Conservation (phyloP, 2,329 filamentous ascomycete genomes). For the Bipolaris gigantea region DNA sequence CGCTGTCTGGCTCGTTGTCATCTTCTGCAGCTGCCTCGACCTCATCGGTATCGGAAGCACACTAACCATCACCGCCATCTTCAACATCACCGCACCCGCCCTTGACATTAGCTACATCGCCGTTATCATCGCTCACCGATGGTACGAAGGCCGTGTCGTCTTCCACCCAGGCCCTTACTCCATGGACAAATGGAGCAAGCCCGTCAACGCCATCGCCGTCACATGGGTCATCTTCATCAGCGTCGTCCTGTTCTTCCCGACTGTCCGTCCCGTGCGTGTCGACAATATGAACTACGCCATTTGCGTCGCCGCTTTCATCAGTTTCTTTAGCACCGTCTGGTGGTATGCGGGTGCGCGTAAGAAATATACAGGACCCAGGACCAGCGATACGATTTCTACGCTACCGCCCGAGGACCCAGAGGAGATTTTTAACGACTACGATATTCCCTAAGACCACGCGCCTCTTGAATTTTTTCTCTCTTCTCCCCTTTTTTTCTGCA, state of each 20-base stretch:
- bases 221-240: constrained; percentile 66
- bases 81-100: constrained; percentile 52
- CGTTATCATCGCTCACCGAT: constrained; percentile 61
- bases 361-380: constrained; percentile 62
- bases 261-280: constrained; percentile 47
- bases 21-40: constrained; percentile 57
- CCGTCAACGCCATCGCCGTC: constrained; percentile 60
- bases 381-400: constrained; percentile 54
- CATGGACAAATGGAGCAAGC: constrained; percentile 58
- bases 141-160: constrained; percentile 56
- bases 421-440: constrained; percentile 42
- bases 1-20: constrained; percentile 65
- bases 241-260: constrained; percentile 59
- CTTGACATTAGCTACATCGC: constrained; percentile 60
- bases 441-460: constrained; percentile 21
- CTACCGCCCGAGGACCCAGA: constrained; percentile 49
- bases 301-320: constrained; percentile 53
- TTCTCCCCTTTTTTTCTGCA: neutral
- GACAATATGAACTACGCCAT: constrained; percentile 55
- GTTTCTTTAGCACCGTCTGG: constrained; percentile 50
- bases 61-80: constrained; percentile 54
- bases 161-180: constrained; percentile 62
- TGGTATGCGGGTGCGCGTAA: constrained; percentile 49
- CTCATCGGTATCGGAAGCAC: constrained; percentile 56
- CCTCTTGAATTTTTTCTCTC: no score